phyloP scores from a whole-genome alignment of 768 basidiomycete species.

The Kwoniella newhampshirensis region DNA sequence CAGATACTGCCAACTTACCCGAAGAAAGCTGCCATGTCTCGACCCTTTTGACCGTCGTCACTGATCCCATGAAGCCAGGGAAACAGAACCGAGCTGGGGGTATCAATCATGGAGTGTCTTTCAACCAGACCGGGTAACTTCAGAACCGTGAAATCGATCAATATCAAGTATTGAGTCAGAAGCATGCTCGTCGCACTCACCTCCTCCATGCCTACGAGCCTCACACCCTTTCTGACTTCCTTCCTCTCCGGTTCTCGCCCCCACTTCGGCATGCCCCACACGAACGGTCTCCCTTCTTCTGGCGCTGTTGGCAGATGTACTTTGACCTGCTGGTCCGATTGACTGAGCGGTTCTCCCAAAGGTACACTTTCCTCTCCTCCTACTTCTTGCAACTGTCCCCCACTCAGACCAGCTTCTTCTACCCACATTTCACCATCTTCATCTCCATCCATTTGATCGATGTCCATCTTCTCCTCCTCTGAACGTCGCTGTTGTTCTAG shows the following conservation, averaged over 20 bases:
- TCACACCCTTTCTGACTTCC: conserved; percentile 40
- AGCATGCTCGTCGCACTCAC: conserved; percentile 26
- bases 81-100: conserved; percentile 48
- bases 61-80: conserved; percentile 53
- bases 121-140: conserved; percentile 40
- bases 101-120: conserved; percentile 44
- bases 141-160: too few relatives aligned
- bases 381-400: conserved; percentile 3
- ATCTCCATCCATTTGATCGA: conserved; percentile 16
- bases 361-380: conserved; percentile 4
- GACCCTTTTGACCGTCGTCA: conserved; percentile 45
- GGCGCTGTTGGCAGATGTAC: conserved; percentile 21
- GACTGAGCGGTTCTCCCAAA: conserved; percentile 9
- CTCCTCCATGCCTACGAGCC: conserved; percentile 42
- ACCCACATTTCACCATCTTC: conserved; percentile 2
- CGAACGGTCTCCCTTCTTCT: conserved; percentile 22
- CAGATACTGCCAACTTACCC: conserved; percentile 29
- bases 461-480: conserved; percentile 34
- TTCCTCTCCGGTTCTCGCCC: conserved; percentile 42
- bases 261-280: conserved; percentile 50
- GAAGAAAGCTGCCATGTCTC: conserved; percentile 50
- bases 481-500: background rate
- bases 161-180: background rate
- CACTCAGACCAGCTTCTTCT: background rate
- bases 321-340: conserved; percentile 11